Percentiles rank a stretch among this genome's conserved stretches.
phyloP scores from a whole-genome alignment of 2,329 filamentous ascomycete species.

The Neurospora sp. region DNA sequence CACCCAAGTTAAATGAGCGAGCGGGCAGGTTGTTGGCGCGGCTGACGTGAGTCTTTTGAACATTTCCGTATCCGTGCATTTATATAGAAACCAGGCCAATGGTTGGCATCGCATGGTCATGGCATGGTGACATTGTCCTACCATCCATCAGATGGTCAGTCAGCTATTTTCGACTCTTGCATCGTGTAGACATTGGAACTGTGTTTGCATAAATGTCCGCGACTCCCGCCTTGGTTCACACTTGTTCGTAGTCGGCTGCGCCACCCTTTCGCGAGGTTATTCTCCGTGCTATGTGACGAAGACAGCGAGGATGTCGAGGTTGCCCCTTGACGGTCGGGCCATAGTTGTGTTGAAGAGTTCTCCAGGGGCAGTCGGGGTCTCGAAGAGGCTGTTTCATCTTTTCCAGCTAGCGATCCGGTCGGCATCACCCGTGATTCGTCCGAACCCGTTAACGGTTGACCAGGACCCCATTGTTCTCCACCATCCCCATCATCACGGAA shows the following conservation, averaged over 20 bases:
- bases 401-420: not conserved
- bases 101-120: not conserved
- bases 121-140: not conserved
- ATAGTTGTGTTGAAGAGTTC: not conserved
- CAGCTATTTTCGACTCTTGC: not conserved
- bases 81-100: not conserved
- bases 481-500: not conserved
- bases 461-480: not conserved
- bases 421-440: not conserved
- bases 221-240: not conserved
- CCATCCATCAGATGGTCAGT: not conserved
- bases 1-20: not conserved
- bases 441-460: not conserved
- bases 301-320: not conserved
- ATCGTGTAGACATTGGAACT: not conserved
- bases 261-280: not conserved
- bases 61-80: not conserved
- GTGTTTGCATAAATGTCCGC: not conserved
- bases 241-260: not conserved
- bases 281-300: not conserved
- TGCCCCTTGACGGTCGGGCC: not conserved
- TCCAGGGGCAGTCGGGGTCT: not conserved
- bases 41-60: not conserved
- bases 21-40: not conserved
- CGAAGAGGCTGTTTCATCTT: not conserved